Evolutionary conservation across 495 filamentous ascomycete species (phyloP), one percentile per base, ranked within the genome.

Genomic region (Sphaerosporella brunnea): DNA sequence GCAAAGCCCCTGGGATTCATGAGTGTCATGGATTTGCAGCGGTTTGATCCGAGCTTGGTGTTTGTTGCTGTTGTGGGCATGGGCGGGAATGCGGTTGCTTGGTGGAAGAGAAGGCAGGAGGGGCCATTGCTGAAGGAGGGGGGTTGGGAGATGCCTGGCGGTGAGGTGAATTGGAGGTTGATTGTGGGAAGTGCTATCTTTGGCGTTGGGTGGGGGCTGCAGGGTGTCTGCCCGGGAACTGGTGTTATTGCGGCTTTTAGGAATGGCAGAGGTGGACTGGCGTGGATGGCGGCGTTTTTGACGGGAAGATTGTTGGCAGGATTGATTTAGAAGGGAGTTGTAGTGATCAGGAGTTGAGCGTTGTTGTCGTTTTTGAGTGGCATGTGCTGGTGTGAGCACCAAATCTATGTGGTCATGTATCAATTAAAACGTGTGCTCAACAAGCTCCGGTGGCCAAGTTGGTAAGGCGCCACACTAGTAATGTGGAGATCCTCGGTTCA

Each of bases 211-310:
- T 78, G 73, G 73, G 74, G 74, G 3, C 50, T 74, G 42, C 58
- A 56, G 23, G 74, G 73, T 1, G 65, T 72, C 1, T 78, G 74
- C 50, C 74, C 74, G 0, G 74, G 74, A 0, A 70, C 74, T 5
- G 73, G 66, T 1, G 56, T 73, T 8, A 49, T 76, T 53, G 65
- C 69, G 18, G 47, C 66, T 3, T 55, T 69, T 4, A 42, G 68
- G 8, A 70, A 73, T 49, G 73, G 73, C 0, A 56, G 54, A 5
- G 73, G 69, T 67, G 72, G 70, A 1, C 18, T 68, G 49, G 49
- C 54, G 18, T 69, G 71, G 56, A 65, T 74, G 62, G 49, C 40
- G 11, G 73, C 71, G 13, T 78, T 73, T 52, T 55, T 66, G 51
- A 41, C 64, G 13, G 70, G 70, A 0, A 65, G 57, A 36, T 16